Percentiles rank a stretch among this genome's conserved stretches.
phyloP scores from a whole-genome alignment of 345 rosid species.

The Salix brachista region DNA sequence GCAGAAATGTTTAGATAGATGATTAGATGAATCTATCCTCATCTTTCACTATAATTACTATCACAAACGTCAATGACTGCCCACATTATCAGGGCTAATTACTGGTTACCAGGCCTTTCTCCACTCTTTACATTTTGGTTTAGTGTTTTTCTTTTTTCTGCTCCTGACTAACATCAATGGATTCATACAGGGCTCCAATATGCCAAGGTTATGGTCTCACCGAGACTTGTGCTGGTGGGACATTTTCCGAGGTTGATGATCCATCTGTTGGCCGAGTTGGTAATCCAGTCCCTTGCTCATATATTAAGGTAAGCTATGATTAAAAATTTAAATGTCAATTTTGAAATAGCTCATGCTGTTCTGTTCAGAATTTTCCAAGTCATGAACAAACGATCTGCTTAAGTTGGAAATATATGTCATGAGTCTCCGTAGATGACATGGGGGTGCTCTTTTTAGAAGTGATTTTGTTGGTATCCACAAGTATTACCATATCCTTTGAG shows the following conservation, averaged over 20 bases:
- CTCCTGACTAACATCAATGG: constrained; percentile 3
- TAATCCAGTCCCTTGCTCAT: constrained; percentile 91
- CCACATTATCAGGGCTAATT: background rate
- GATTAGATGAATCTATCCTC: background rate
- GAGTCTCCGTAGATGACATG: background rate
- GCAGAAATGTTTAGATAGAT: background rate
- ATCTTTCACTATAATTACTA: background rate
- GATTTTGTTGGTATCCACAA: background rate
- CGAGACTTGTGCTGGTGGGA: constrained; percentile 97
- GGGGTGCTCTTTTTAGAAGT: background rate
- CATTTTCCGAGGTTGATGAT: constrained; percentile 96
- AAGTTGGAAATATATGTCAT: background rate
- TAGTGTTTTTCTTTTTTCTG: background rate
- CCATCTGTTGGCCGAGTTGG: constrained; percentile 96
- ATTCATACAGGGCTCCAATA: constrained; percentile 76
- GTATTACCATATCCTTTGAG: background rate
- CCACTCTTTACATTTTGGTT: background rate
- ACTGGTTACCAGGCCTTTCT: background rate
- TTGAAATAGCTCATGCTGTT: background rate
- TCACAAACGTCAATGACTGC: background rate
- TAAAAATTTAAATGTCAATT: background rate
- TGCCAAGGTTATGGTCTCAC: constrained; percentile 99
- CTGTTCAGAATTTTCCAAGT: background rate
- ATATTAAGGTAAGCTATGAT: constrained; percentile 63
- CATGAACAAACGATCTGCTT: background rate